A percentile compares a stretch with the other conserved stretches of the same genome.
Evolutionary conservation across 176 grass and related monocot species (phyloP).

Genomic region (Oryza punctata): DNA sequence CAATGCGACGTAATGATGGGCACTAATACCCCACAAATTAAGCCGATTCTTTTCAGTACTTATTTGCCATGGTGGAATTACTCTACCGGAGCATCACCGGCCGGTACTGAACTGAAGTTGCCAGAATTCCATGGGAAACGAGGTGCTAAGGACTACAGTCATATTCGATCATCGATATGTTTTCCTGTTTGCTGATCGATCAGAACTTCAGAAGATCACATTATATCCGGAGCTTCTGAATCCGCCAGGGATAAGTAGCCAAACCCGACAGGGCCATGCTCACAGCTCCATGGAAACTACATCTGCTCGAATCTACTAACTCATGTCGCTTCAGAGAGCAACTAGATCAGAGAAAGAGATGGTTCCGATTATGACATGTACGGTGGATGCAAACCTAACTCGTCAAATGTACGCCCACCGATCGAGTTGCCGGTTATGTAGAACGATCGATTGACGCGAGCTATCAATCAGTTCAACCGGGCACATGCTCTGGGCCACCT

Average conservation of each 20-base stretch:
- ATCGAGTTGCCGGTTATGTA: background rate
- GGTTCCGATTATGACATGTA: constrained; percentile 2
- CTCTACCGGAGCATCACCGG: background rate
- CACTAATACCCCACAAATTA: background rate
- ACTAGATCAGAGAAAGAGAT: background rate
- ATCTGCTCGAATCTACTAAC: background rate
- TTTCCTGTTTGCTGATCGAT: constrained; percentile 3
- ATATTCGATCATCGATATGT: constrained; percentile 14
- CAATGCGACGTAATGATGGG: background rate
- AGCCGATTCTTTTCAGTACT: background rate
- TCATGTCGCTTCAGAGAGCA: background rate
- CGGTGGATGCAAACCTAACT: background rate
- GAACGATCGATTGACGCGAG: background rate
- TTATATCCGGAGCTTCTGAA: background rate
- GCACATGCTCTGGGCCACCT: constrained; percentile 52
- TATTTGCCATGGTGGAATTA: background rate
- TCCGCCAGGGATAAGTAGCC: constrained; percentile 27
- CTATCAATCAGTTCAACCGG: background rate
- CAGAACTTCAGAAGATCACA: background rate
- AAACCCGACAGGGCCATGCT: constrained; percentile 27
- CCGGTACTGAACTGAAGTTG: background rate
- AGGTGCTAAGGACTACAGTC: background rate
- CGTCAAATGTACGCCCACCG: background rate
- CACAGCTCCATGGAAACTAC: constrained; percentile 35
- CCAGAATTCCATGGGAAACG: background rate